These are phyloP conservation scores for Colletotrichum cuscutae DNA, from an alignment of 2,329 filamentous ascomycete genomes.

Conservation along the genomic window DNA sequence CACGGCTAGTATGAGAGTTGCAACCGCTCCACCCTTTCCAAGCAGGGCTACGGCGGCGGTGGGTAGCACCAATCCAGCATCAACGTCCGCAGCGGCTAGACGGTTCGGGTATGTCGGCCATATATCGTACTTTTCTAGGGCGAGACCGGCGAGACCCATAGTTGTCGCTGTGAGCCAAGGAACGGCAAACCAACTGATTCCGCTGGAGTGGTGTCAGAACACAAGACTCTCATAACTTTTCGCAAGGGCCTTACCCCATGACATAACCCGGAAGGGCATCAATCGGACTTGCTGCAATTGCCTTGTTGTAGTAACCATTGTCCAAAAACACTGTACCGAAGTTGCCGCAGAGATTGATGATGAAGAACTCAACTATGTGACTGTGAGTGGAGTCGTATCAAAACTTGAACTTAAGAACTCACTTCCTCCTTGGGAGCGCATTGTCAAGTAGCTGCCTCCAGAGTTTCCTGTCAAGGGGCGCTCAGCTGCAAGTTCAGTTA, in stretches of 20 bases:
- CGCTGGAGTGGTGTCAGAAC: constrained; percentile 44
- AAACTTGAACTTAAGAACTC: not conserved
- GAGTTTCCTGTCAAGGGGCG: constrained; percentile 86
- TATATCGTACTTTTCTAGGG: constrained; percentile 77
- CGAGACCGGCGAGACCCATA: constrained; percentile 84
- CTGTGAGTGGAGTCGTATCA: not conserved
- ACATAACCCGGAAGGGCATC: constrained; percentile 91
- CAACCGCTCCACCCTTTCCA: constrained; percentile 82
- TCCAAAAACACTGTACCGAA: constrained; percentile 88
- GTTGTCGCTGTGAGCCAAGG: constrained; percentile 91
- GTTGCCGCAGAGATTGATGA: constrained; percentile 88
- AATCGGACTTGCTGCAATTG: constrained; percentile 86
- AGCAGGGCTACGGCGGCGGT: constrained; percentile 87
- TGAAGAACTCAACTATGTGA: constrained; percentile 76
- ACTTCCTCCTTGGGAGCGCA: constrained; percentile 80
- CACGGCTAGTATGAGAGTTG: constrained; percentile 77
- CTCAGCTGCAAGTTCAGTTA: constrained; percentile 72
- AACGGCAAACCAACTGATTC: constrained; percentile 91
- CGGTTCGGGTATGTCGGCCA: constrained; percentile 80
- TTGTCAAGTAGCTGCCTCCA: constrained; percentile 86
- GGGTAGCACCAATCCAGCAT: constrained; percentile 84
- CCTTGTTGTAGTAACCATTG: constrained; percentile 93
- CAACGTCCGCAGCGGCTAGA: constrained; percentile 79
- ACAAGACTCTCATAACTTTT: not conserved
- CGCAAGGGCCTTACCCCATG: constrained; percentile 61